These are phyloP conservation scores for Podila minutissima DNA, from an alignment of 192 early-diverging fungal genomes.

Conservation along the genomic window DNA sequence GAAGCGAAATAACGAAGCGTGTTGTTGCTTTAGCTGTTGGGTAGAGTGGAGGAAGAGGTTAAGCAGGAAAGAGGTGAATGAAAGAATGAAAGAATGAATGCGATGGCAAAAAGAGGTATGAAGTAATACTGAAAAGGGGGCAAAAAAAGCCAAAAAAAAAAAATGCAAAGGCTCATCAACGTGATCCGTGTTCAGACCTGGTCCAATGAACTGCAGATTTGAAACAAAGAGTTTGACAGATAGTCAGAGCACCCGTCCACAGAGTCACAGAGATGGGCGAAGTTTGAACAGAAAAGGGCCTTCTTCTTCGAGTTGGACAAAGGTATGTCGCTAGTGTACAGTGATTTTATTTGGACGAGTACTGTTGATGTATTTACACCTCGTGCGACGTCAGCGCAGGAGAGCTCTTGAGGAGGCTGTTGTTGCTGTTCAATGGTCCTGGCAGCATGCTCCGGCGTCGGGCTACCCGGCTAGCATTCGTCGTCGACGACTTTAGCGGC, in stretches of 20 bases:
- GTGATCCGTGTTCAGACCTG: neutral
- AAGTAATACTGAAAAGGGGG: too few species aligned
- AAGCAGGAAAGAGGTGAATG: neutral
- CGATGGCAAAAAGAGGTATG: too few species aligned
- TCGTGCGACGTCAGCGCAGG: slow-evolving; percentile 4
- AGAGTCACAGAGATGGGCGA: slow-evolving; percentile 5
- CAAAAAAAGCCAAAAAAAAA: too few species aligned
- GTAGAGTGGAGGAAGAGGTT: neutral
- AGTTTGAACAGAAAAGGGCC: neutral
- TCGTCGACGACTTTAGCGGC: too few species aligned
- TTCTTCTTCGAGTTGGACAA: too few species aligned
- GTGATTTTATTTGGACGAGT: too few species aligned
- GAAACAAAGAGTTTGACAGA: neutral
- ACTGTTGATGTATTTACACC: neutral
- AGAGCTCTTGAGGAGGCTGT: neutral
- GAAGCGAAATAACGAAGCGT: too few species aligned
- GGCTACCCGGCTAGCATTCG: neutral
- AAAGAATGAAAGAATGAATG: neutral
- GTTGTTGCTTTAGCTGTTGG: neutral
- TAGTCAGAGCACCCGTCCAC: neutral
- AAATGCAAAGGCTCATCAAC: too few species aligned
- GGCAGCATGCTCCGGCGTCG: neutral
- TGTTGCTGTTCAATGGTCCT: neutral
- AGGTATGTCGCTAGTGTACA: too few species aligned
- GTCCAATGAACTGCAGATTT: too few species aligned